Base-by-base conservation (phyloP, 2,329 filamentous ascomycete genomes). In the Fusarium xyrophilum region DNA sequence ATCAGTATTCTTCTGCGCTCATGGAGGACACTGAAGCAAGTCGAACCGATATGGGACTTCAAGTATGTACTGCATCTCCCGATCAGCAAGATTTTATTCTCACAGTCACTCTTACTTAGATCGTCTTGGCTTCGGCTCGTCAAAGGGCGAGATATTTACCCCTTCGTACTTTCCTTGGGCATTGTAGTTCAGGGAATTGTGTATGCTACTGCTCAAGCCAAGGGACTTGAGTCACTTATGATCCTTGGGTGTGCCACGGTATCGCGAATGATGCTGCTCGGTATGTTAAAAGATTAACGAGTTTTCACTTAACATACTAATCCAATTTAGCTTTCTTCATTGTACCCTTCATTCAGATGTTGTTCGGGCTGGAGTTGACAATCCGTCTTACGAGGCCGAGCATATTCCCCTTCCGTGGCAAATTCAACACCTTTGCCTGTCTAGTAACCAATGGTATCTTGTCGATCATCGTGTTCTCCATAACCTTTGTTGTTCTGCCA, bases 321-420 rank as follows among this genome's bases (percentile, higher is more conserved):
- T 52, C 35, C 19, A 15, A 6, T 13, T 4, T 6, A 36, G 90
- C 87, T 11, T 82, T 91, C 36, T 91, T 92, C 71, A 82, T 91
- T 54, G 84, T 88, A 12, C 89, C 89, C 28, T 90, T 85, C 65
- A 84, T 89, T 33, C 89, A 91, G 68, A 73, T 91, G 23, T 82
- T 90, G 19, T 91, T 92, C 69, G 87, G 86, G 17, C 66, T 89
- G 60, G 90, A 92, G 75, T 83, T 86, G 35, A 81, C 86, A 1
- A 71, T 87, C 19, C 82, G 89, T 68, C 84, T 86, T 14, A 75
- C 89, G 28, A 82, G 80, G 67, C 80, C 78, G 46, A 81, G 81
- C 46, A 84, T 88, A 3, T 91, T 91, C 68, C 82, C 85, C 7
- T 80, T 84, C 2, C 83, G 87, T 60, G 82, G 85, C 30, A 88